A percentile compares a stretch with the other conserved stretches of the same genome.
These are phyloP conservation scores for Vigna angularis DNA, from an alignment of 306 rosid species.

Conservation along the genomic window DNA sequence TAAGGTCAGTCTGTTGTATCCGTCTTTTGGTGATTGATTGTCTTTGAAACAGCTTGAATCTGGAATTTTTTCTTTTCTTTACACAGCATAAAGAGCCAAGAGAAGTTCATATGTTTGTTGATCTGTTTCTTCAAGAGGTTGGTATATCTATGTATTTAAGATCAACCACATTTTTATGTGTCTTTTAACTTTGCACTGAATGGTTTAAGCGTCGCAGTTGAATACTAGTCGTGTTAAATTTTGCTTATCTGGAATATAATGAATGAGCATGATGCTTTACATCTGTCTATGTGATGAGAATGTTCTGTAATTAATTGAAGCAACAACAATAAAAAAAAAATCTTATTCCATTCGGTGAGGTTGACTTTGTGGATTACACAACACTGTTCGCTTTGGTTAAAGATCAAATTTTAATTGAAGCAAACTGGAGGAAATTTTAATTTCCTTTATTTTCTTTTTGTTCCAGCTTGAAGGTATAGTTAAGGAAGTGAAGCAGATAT, in stretches of 20 bases:
- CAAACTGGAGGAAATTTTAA: slow-evolving; percentile 33
- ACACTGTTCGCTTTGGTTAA: background rate
- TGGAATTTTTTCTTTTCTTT: slow-evolving; percentile 42
- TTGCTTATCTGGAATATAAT: background rate
- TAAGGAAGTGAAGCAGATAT: slow-evolving; percentile 82
- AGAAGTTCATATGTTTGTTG: slow-evolving; percentile 97
- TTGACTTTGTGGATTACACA: background rate
- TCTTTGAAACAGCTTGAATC: slow-evolving; percentile 40
- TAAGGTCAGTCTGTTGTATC: slow-evolving; percentile 64
- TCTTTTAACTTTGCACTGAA: slow-evolving; percentile 31
- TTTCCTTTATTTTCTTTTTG: slow-evolving; percentile 38
- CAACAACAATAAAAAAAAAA: background rate
- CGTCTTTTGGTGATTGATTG: slow-evolving; percentile 30
- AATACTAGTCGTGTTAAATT: slow-evolving; percentile 11
- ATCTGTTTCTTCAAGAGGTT: slow-evolving; percentile 93
- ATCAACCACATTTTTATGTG: slow-evolving; percentile 7
- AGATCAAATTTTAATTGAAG: slow-evolving; percentile 15
- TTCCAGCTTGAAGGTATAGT: slow-evolving; percentile 74
- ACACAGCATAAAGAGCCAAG: slow-evolving; percentile 97
- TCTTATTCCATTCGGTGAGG: background rate
- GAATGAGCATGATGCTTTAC: slow-evolving; percentile 14
- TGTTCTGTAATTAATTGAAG: slow-evolving; percentile 22
- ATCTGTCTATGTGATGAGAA: slow-evolving; percentile 1
- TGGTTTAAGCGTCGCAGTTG: slow-evolving; percentile 22
- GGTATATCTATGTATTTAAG: slow-evolving; percentile 44